Conservation (phyloP, 768 basidiomycete genomes). For the Russula abietina region DNA sequence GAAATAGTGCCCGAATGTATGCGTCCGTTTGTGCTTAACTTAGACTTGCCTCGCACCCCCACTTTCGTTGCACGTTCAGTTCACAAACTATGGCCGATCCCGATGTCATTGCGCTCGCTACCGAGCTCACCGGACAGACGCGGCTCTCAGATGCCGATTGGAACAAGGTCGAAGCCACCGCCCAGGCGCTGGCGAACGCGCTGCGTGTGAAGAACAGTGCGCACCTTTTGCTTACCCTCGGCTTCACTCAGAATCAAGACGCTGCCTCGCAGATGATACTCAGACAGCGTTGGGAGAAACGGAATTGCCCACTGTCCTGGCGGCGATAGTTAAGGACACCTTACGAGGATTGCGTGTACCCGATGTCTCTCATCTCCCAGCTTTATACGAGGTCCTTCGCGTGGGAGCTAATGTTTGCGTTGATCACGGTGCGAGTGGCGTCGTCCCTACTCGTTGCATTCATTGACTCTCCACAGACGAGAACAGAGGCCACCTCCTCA, state of each 20-base stretch:
- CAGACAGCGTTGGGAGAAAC: constrained; percentile 65
- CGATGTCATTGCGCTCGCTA: constrained; percentile 13
- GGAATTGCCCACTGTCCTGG: constrained; percentile 57
- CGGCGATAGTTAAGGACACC: constrained; percentile 52
- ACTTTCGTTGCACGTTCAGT: background rate
- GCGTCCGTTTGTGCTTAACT: background rate
- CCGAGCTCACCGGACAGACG: constrained; percentile 16
- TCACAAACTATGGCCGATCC: constrained; percentile 18
- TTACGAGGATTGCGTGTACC: constrained; percentile 46
- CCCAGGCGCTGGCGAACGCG: constrained; percentile 21
- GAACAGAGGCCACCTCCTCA: constrained; percentile 65
- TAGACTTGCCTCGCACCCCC: background rate
- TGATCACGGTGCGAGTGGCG: constrained; percentile 57
- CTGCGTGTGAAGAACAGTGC: constrained; percentile 19
- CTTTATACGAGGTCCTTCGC: constrained; percentile 64
- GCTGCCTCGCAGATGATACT: constrained; percentile 48
- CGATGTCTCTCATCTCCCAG: constrained; percentile 40
- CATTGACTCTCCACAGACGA: constrained; percentile 44
- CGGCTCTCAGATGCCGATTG: constrained; percentile 20
- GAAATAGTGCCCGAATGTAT: background rate
- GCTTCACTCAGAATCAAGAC: background rate
- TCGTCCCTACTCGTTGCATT: background rate
- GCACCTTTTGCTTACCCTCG: background rate
- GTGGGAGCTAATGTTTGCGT: constrained; percentile 80
- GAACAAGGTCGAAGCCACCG: constrained; percentile 17